Percentiles rank a stretch among this genome's conserved stretches.
Evolutionary conservation across 345 rosid genomes (phyloP).

Genomic region (Raphanus sativus): DNA sequence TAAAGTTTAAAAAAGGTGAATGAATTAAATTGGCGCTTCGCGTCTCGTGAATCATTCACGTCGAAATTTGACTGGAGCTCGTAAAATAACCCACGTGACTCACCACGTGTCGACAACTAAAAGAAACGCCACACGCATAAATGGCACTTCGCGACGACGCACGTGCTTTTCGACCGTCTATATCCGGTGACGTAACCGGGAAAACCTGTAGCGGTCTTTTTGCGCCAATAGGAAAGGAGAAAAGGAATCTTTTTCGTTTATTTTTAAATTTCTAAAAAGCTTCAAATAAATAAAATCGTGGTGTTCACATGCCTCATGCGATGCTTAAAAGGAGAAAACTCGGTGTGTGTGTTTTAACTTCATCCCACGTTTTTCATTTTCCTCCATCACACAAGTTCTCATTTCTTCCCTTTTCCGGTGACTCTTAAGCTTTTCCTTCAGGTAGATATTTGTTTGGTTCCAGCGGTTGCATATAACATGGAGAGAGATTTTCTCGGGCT

Average conservation of each 20-base stretch:
- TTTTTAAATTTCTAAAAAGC: background rate
- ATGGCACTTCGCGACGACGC: conserved; percentile 21
- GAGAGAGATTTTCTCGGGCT: conserved; percentile 63
- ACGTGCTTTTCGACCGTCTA: conserved; percentile 44
- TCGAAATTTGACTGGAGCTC: background rate
- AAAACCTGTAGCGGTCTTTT: conserved; percentile 19
- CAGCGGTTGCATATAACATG: conserved; percentile 31
- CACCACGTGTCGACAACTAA: conserved; percentile 23
- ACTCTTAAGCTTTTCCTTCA: background rate
- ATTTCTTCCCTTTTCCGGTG: conserved; percentile 9
- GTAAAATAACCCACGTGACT: conserved; percentile 24
- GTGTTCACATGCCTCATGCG: conserved; percentile 38
- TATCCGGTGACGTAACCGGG: conserved; percentile 29
- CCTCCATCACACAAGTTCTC: background rate
- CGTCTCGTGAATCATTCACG: conserved; percentile 33
- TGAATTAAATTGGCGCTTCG: conserved; percentile 17
- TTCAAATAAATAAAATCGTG: conserved; percentile 18
- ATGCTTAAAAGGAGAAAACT: conserved; percentile 19
- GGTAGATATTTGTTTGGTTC: conserved; percentile 1
- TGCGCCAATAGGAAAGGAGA: conserved; percentile 12
- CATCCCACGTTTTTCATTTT: conserved; percentile 37
- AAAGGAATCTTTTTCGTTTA: conserved; percentile 24
- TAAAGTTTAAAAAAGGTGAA: background rate
- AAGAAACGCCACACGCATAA: conserved; percentile 18
- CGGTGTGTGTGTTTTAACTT: conserved; percentile 25